Evolutionary conservation across 2,329 filamentous ascomycete species (phyloP).

Genomic region (Drechmeria coniospora): DNA sequence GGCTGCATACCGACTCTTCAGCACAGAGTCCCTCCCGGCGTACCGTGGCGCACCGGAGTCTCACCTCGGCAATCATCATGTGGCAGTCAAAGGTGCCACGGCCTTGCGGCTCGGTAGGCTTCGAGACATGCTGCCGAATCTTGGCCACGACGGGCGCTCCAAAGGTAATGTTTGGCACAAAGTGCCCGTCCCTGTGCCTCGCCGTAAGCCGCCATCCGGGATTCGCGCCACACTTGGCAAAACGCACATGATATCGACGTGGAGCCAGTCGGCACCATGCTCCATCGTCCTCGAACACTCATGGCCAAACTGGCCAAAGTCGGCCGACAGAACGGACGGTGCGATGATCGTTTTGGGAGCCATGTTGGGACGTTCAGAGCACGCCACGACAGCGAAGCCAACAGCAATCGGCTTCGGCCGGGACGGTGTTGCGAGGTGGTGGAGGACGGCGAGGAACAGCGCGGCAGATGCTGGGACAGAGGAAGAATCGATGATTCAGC

Average conservation of each 20-base stretch:
- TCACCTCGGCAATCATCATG: slow-evolving; percentile 98
- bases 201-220: too few species aligned
- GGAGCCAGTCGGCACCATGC: slow-evolving; percentile 80
- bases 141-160: slow-evolving; percentile 90
- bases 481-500: too few species aligned
- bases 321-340: slow-evolving; percentile 92
- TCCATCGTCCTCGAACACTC: slow-evolving; percentile 78
- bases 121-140: slow-evolving; percentile 73
- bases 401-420: too few species aligned
- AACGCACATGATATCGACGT: slow-evolving; percentile 91
- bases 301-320: slow-evolving; percentile 78
- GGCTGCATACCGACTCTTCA: slow-evolving; percentile 38
- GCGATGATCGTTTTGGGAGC: slow-evolving; percentile 85
- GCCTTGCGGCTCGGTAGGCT: slow-evolving; percentile 51
- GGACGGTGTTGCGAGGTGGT: too few species aligned
- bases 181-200: slow-evolving; percentile 74
- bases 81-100: slow-evolving; percentile 97
- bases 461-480: too few species aligned
- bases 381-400: too few species aligned
- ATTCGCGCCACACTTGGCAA: too few species aligned
- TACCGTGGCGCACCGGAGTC: neutral
- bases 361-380: slow-evolving; percentile 52
- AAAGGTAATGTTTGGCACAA: slow-evolving; percentile 97
- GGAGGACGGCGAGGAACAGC: too few species aligned
- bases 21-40: neutral